These are phyloP conservation scores for Triglochin maritima DNA, from an alignment of 106 monocot genomes.

Conservation along the genomic window DNA sequence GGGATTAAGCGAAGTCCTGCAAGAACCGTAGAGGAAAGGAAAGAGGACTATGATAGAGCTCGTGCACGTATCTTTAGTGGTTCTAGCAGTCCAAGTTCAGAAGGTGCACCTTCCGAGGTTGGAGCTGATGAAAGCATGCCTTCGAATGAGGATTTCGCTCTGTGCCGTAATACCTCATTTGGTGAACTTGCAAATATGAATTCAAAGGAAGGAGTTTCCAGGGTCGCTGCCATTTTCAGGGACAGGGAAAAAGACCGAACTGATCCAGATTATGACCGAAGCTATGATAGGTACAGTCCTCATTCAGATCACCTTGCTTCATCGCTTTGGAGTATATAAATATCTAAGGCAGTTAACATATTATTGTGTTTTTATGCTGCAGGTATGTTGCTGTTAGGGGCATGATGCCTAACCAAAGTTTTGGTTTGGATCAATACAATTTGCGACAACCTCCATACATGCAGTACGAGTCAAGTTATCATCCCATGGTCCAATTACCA, in stretches of 20 bases:
- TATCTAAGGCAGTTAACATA: background rate
- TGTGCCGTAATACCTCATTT: slow-evolving; percentile 3
- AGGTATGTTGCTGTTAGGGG: slow-evolving; percentile 46
- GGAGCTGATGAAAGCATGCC: slow-evolving; percentile 20
- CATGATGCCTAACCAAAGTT: slow-evolving; percentile 25
- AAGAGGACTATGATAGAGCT: slow-evolving; percentile 81
- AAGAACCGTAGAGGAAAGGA: slow-evolving; percentile 75
- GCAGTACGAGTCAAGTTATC: slow-evolving; percentile 37
- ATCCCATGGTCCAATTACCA: slow-evolving; percentile 17
- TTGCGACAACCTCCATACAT: slow-evolving; percentile 34
- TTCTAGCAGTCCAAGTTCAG: slow-evolving; percentile 11
- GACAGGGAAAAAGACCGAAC: slow-evolving; percentile 73
- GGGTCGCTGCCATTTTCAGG: slow-evolving; percentile 77
- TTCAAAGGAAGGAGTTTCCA: slow-evolving; percentile 28
- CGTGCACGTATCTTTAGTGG: slow-evolving; percentile 68
- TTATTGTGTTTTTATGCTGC: background rate
- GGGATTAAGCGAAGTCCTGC: slow-evolving; percentile 18
- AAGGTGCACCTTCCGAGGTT: slow-evolving; percentile 8
- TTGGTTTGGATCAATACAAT: slow-evolving; percentile 28
- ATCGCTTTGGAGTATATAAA: slow-evolving; percentile 1
- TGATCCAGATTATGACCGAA: slow-evolving; percentile 93
- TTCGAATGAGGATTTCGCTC: slow-evolving; percentile 20
- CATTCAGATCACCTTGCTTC: background rate
- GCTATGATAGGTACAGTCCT: slow-evolving; percentile 52
- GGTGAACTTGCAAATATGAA: slow-evolving; percentile 31